These are phyloP conservation scores for Carex myosuroides DNA, from an alignment of 176 grass and related monocot species.

Conservation along the genomic window DNA sequence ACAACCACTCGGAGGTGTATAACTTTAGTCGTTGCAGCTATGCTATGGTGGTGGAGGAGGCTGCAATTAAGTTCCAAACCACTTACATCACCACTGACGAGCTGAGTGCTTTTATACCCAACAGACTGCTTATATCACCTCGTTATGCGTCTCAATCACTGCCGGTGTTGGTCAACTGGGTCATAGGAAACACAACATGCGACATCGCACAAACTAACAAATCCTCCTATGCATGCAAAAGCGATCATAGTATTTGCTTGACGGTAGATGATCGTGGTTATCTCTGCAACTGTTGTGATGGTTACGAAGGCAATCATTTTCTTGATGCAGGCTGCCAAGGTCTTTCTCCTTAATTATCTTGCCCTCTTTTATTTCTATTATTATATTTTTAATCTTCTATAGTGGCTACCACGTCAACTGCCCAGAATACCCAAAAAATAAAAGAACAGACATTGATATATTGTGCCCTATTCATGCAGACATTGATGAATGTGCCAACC, in stretches of 20 bases:
- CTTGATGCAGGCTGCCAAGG: conserved; percentile 19
- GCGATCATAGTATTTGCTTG: background rate
- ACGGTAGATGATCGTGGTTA: background rate
- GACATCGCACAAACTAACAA: background rate
- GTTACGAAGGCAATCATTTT: conserved; percentile 27
- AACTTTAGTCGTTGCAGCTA: too few relatives aligned
- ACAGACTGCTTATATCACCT: background rate
- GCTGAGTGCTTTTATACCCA: too few relatives aligned
- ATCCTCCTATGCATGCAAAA: background rate
- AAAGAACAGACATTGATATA: background rate
- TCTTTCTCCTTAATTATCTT: background rate
- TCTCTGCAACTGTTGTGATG: background rate
- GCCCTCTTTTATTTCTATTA: background rate
- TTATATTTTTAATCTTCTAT: too few relatives aligned
- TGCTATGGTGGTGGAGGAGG: too few relatives aligned
- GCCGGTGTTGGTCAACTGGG: background rate
- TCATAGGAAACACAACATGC: background rate
- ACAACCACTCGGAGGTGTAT: too few relatives aligned
- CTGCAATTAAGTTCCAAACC: too few relatives aligned
- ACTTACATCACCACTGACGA: too few relatives aligned
- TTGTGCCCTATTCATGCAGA: background rate
- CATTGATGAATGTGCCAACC: conserved; percentile 6
- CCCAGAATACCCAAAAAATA: background rate
- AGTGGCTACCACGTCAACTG: too few relatives aligned
- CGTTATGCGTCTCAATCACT: background rate